Evolutionary conservation across 768 basidiomycete species (phyloP), one percentile per base, ranked within the genome.

Genomic region (Calocybe indica): DNA sequence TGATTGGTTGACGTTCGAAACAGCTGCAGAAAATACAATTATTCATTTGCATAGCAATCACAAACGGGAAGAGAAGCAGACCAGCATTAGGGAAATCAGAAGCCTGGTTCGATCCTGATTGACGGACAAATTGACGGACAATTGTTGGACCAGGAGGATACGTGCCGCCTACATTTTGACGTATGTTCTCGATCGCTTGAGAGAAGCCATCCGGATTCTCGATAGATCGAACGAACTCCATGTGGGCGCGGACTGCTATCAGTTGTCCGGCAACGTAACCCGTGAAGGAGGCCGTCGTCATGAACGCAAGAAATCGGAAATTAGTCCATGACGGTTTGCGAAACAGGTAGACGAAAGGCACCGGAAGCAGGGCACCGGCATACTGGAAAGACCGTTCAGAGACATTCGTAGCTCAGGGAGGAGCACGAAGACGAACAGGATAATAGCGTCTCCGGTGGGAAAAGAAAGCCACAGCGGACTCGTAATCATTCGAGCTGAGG

Each of bases 401-500:
- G 13, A 2, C 12, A 37, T 33, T 28, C 7, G 13, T 30, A 1
- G 22, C 11, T 30, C 32, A 7, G 41, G 10, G 45, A 11, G 41
- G 32, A 29, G 31, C 6, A 36, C 38, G 39, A 48, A 45, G 32
- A 64, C 69, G 48, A 47, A 75, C 72, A 35, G 58, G 62, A 54
- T 71, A 71, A 53, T 63, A 59, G 38, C 64, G 67, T 48, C 68
- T 63, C n/a, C 58, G 55, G 35, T 72, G 73, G 34, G 82, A 74
- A 28, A 82, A 62, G 66, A 85, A 86, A 28, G 58, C 58, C 48
- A 69, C 58, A 4, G 82, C 76, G 8, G 74, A 60, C 0, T 83
- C 70, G 59, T 76, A 85, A 68, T 87, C 84, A 46, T 71, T 73
- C 13, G 55, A 57, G 5, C 73, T 69, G 48, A 82, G 62, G 52